These are phyloP conservation scores for Candida tetrigidarum DNA, from an alignment of 1,139 yeast species.

Conservation along the genomic window DNA sequence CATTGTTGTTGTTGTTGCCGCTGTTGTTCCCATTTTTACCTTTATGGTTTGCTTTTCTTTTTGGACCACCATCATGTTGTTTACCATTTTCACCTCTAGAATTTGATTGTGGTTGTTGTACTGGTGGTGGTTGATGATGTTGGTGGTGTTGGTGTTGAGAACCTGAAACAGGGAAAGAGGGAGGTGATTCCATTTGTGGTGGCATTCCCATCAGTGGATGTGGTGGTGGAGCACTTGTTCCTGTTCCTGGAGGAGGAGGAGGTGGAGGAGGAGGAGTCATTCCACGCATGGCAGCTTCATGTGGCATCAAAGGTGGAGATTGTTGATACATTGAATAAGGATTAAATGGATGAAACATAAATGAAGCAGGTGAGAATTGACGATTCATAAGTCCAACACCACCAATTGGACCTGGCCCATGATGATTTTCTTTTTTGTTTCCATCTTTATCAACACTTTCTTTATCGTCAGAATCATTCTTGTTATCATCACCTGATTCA, in stretches of 20 bases:
- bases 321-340: conserved; percentile 51
- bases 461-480: conserved; percentile 2
- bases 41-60: conserved; percentile 8
- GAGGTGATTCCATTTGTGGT: conserved; percentile 2
- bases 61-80: conserved; percentile 3
- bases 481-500: conserved; percentile 10
- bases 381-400: conserved; percentile 49
- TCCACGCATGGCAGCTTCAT: conserved; percentile 9
- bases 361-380: conserved; percentile 33
- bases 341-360: conserved; percentile 53
- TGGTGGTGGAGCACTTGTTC: conserved; percentile 17
- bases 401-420: conserved; percentile 24
- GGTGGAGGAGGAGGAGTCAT: conserved; percentile 17
- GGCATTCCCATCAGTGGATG: conserved; percentile 5
- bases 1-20: conserved; percentile 21
- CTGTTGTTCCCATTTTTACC: conserved; percentile 1
- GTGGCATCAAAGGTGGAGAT: conserved; percentile 30
- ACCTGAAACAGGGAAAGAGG: background rate
- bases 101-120: too few species aligned
- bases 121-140: too few species aligned
- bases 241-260: too few species aligned
- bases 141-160: background rate
- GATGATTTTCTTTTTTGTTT: background rate
- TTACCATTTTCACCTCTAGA: conserved; percentile 4
- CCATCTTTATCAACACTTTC: conserved; percentile 8